These are phyloP conservation scores for Cyberlindnera lachancei DNA, from an alignment of 805 yeast genomes.

Conservation along the genomic window DNA sequence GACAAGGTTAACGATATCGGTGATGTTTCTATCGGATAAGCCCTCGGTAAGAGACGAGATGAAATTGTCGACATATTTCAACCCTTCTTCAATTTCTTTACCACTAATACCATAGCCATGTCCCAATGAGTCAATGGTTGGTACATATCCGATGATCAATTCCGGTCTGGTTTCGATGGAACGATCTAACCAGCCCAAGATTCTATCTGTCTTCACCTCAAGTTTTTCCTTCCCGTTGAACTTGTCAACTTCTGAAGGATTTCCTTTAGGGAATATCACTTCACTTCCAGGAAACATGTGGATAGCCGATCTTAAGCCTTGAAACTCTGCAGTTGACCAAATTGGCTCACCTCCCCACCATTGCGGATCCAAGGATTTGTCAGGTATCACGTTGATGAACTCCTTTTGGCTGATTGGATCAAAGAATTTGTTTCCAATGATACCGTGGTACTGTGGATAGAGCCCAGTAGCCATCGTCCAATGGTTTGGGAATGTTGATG, in stretches of 20 bases:
- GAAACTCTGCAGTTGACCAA: conserved; percentile 68
- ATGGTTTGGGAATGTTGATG: conserved; percentile 86
- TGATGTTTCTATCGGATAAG: conserved; percentile 46
- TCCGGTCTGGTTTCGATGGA: conserved; percentile 58
- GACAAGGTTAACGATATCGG: conserved; percentile 61
- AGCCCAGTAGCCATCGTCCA: conserved; percentile 88
- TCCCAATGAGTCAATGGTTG: conserved; percentile 74
- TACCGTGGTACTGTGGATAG: conserved; percentile 78
- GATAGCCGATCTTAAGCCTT: conserved; percentile 61
- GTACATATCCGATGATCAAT: conserved; percentile 69
- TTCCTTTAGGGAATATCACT: conserved; percentile 44
- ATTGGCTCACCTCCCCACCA: conserved; percentile 93
- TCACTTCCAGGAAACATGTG: conserved; percentile 98
- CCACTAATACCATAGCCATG: conserved; percentile 69
- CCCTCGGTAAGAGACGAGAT: conserved; percentile 42
- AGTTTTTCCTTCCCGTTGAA: conserved; percentile 61
- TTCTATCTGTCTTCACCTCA: conserved; percentile 45
- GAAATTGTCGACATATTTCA: conserved; percentile 59
- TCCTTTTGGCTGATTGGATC: conserved; percentile 50
- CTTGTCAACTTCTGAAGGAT: conserved; percentile 47
- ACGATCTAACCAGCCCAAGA: conserved; percentile 62
- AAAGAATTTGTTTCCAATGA: conserved; percentile 73
- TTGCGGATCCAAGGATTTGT: conserved; percentile 40
- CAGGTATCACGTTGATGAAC: conserved; percentile 57
- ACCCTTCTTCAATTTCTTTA: conserved; percentile 41